A percentile compares a stretch with the other conserved stretches of the same genome.
These are phyloP conservation scores for Bocquillonia castaneifolia DNA, from an alignment of 441 rosid genomes.

Conservation along the genomic window DNA sequence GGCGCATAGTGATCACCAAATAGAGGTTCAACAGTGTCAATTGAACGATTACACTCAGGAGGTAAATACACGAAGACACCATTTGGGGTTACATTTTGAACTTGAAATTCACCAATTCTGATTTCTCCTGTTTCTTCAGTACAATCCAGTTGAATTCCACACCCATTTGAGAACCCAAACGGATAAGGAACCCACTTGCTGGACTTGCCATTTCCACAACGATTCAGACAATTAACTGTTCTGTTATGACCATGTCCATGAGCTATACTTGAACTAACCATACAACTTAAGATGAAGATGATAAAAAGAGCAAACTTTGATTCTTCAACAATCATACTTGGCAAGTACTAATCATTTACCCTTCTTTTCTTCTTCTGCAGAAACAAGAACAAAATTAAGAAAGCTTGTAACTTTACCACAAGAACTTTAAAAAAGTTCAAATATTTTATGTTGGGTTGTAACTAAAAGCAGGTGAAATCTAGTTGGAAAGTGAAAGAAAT, in stretches of 20 bases:
- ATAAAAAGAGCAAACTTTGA: constrained; percentile 15
- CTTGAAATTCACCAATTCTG: constrained; percentile 39
- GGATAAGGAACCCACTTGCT: constrained; percentile 39
- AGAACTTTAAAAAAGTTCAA: too few species aligned
- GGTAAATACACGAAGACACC: constrained; percentile 38
- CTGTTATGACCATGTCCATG: constrained; percentile 8
- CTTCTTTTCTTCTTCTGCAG: constrained; percentile 14
- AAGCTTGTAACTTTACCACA: background rate
- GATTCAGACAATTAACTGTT: background rate
- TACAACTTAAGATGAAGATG: background rate
- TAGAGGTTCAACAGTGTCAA: constrained; percentile 28
- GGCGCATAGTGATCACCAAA: constrained; percentile 35
- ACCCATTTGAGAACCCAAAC: constrained; percentile 52
- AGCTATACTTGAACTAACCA: constrained; percentile 20
- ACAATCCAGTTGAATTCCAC: constrained; percentile 45
- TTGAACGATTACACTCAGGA: constrained; percentile 44
- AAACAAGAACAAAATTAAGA: background rate
- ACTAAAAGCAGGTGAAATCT: too few species aligned
- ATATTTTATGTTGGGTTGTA: constrained; percentile 14
- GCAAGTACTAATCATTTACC: constrained; percentile 23
- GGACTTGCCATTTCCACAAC: constrained; percentile 34
- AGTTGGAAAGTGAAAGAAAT: background rate
- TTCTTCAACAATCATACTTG: constrained; percentile 27
- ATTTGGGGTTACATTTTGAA: constrained; percentile 42
- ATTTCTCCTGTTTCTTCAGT: constrained; percentile 1